These are phyloP conservation scores for Gremmenia infestans DNA, from an alignment of 2,329 filamentous ascomycete genomes.

Conservation along the genomic window DNA sequence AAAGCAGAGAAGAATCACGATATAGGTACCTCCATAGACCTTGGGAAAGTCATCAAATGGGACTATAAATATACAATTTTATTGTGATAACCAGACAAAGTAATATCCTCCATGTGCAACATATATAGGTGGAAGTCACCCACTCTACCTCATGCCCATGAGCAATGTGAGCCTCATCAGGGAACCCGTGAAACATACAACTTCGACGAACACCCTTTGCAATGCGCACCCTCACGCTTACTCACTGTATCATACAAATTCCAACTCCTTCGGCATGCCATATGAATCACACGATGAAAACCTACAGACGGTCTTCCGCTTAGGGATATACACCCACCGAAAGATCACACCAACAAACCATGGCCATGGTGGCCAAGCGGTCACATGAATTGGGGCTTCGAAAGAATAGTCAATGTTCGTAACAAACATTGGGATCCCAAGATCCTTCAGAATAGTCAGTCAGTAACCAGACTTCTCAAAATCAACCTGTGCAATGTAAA, in stretches of 20 bases:
- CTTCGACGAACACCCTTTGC: too few relatives aligned
- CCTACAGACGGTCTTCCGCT: slow-evolving; percentile 34
- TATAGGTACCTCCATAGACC: too few relatives aligned
- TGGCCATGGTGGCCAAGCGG: slow-evolving; percentile 26
- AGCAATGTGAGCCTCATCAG: too few relatives aligned
- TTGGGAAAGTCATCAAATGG: too few relatives aligned
- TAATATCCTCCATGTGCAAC: too few relatives aligned
- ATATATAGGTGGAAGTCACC: too few relatives aligned
- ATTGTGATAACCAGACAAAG: too few relatives aligned
- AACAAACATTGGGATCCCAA: slow-evolving; percentile 13
- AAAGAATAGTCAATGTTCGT: slow-evolving; percentile 23
- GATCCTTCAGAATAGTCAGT: slow-evolving; percentile 15
- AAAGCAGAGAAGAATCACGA: too few relatives aligned
- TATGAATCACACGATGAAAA: slow-evolving; percentile 33
- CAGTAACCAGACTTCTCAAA: not conserved
- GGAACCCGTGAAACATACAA: too few relatives aligned
- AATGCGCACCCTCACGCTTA: too few relatives aligned
- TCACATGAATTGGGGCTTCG: slow-evolving; percentile 26
- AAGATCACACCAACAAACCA: slow-evolving; percentile 29
- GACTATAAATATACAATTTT: too few relatives aligned
- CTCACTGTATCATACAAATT: slow-evolving; percentile 28
- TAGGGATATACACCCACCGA: slow-evolving; percentile 32
- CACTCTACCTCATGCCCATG: too few relatives aligned
- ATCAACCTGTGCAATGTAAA: not conserved
- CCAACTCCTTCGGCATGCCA: slow-evolving; percentile 32